These are phyloP conservation scores for Pancytospora philotis DNA, from an alignment of 371 early-diverging fungal genomes.

Conservation along the genomic window DNA sequence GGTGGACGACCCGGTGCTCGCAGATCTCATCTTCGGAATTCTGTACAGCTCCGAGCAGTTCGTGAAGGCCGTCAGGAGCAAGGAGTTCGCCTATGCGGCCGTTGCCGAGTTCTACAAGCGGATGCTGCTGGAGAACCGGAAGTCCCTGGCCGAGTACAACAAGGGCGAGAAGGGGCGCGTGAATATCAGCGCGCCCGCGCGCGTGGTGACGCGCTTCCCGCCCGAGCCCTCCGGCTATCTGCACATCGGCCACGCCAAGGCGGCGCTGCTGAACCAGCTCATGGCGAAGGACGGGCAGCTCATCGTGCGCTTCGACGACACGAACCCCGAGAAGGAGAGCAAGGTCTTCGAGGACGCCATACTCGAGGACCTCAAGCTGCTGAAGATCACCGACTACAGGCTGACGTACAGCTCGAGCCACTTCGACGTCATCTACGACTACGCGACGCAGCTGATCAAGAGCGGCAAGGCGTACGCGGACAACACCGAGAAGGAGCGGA, in stretches of 20 bases:
- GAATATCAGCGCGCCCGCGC: constrained; percentile 26
- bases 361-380: constrained; percentile 50
- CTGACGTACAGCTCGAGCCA: constrained; percentile 83
- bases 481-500: constrained; percentile 75
- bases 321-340: constrained; percentile 95
- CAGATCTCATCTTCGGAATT: constrained; percentile 46
- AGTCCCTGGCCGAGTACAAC: constrained; percentile 48
- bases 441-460: constrained; percentile 74
- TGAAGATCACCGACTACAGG: constrained; percentile 69
- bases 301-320: constrained; percentile 96
- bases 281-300: constrained; percentile 82
- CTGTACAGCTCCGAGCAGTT: constrained; percentile 21
- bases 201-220: constrained; percentile 76
- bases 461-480: constrained; percentile 88
- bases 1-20: constrained; percentile 1
- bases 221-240: constrained; percentile 94
- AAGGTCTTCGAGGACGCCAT: constrained; percentile 57
- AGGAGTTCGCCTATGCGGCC: constrained; percentile 24
- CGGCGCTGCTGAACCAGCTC: constrained; percentile 89
- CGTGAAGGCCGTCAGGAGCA: constrained; percentile 31
- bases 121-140: constrained; percentile 28
- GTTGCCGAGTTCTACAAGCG: constrained; percentile 35
- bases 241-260: constrained; percentile 97
- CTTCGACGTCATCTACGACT: constrained; percentile 76
- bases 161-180: constrained; percentile 43